Percentiles rank a stretch among this genome's conserved stretches.
Evolutionary conservation across 768 basidiomycete species (phyloP).

Genomic region (Auricularia sp.): DNA sequence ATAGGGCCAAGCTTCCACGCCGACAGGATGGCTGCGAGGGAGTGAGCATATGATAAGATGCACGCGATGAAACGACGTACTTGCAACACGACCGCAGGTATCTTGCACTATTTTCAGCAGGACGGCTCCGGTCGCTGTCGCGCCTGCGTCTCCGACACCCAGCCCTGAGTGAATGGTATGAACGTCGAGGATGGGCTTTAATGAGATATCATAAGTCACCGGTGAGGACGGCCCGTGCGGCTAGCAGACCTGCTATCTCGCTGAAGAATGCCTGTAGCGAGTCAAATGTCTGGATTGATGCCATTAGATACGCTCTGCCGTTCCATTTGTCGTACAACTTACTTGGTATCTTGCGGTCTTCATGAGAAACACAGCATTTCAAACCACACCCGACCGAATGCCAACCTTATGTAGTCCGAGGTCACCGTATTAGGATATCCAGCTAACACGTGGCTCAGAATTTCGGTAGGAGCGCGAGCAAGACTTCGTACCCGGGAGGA

Average conservation of each 20-base stretch:
- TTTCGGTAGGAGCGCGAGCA: not conserved
- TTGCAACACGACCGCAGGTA: slow-evolving; percentile 49
- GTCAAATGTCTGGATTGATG: slow-evolving; percentile 56
- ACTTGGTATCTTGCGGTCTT: not conserved
- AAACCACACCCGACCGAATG: slow-evolving; percentile 3
- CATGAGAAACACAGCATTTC: not conserved
- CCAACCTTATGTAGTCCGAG: slow-evolving; percentile 48
- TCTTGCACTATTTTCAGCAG: slow-evolving; percentile 59
- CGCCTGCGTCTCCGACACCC: slow-evolving; percentile 59
- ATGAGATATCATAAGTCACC: slow-evolving; percentile 24
- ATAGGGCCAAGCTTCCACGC: slow-evolving; percentile 55
- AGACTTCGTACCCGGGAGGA: not conserved
- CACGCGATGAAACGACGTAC: slow-evolving; percentile 26
- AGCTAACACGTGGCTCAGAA: slow-evolving; percentile 30
- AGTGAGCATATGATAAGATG: not conserved
- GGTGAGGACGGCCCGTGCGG: slow-evolving; percentile 59
- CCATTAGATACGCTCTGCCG: too few species aligned
- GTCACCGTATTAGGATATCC: slow-evolving; percentile 55
- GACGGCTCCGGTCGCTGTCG: slow-evolving; percentile 55
- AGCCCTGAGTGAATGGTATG: slow-evolving; percentile 33
- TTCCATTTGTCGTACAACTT: slow-evolving; percentile 1
- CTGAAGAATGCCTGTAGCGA: slow-evolving; percentile 62
- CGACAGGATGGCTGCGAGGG: slow-evolving; percentile 44
- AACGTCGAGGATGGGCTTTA: not conserved
- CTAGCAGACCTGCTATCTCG: slow-evolving; percentile 49